Evolutionary conservation across 2,329 filamentous ascomycete species (phyloP).

Genomic region (Oidium heveae): DNA sequence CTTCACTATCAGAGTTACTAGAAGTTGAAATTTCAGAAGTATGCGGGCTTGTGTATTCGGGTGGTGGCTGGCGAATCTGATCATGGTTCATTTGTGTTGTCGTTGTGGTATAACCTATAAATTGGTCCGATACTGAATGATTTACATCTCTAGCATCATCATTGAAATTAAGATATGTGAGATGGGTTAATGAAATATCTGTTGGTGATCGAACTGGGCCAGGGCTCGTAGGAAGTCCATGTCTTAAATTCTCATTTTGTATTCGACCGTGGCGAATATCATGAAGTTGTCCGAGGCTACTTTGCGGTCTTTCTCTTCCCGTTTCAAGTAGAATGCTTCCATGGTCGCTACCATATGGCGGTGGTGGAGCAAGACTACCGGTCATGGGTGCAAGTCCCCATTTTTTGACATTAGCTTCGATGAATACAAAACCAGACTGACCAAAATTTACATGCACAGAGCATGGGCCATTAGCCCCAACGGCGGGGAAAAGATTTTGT

Average conservation of each 20-base stretch:
- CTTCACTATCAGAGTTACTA: constrained; percentile 27
- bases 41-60: constrained; percentile 43
- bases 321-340: constrained; percentile 86
- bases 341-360: constrained; percentile 89
- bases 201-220: constrained; percentile 79
- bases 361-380: constrained; percentile 78
- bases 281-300: constrained; percentile 19
- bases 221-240: constrained; percentile 52
- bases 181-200: constrained; percentile 78
- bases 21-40: constrained; percentile 26
- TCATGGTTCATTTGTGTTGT: constrained; percentile 15
- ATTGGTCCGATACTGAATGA: constrained; percentile 11
- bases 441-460: constrained; percentile 93
- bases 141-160: constrained; percentile 35
- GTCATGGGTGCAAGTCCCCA: constrained; percentile 95
- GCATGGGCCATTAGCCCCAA: constrained; percentile 87
- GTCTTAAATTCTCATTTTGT: constrained; percentile 52
- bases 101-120: constrained; percentile 4
- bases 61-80: constrained; percentile 33
- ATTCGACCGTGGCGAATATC: constrained; percentile 37
- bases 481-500: constrained; percentile 90
- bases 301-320: constrained; percentile 31
- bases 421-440: constrained; percentile 94
- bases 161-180: constrained; percentile 42
- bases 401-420: constrained; percentile 98